Percentiles rank a stretch among this genome's conserved stretches.
Evolutionary conservation across 805 yeast genomes (phyloP).

Genomic region (Metschnikowia proteae): DNA sequence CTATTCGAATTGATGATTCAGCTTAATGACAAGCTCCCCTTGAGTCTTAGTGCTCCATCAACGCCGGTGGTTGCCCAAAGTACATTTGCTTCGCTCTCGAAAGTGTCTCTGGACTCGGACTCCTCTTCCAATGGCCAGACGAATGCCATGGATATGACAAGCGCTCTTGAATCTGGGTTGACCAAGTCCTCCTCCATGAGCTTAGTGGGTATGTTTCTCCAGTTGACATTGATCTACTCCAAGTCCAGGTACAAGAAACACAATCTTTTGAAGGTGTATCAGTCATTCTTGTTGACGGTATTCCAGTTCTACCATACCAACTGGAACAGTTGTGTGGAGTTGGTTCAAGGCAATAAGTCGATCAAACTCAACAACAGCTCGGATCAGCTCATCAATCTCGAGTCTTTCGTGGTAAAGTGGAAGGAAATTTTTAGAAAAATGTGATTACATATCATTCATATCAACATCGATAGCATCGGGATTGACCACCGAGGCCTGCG

Average conservation of each 20-base stretch:
- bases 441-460: slow-evolving; percentile 31
- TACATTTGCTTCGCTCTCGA: slow-evolving; percentile 9
- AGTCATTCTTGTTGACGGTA: slow-evolving; percentile 31
- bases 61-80: slow-evolving; percentile 31
- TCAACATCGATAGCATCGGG: slow-evolving; percentile 64
- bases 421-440: slow-evolving; percentile 24
- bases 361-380: slow-evolving; percentile 35
- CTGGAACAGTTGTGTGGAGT: slow-evolving; percentile 36
- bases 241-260: slow-evolving; percentile 31
- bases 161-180: slow-evolving; percentile 6
- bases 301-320: slow-evolving; percentile 40
- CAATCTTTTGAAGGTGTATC: slow-evolving; percentile 28
- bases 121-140: not conserved
- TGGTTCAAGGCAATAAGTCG: slow-evolving; percentile 31
- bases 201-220: slow-evolving; percentile 31
- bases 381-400: slow-evolving; percentile 33
- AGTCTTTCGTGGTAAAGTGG: slow-evolving; percentile 39
- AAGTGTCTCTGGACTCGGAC: slow-evolving; percentile 9
- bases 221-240: slow-evolving; percentile 32
- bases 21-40: slow-evolving; percentile 40
- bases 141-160: not conserved
- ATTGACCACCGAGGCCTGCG: slow-evolving; percentile 24
- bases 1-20: slow-evolving; percentile 36
- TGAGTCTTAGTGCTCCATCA: slow-evolving; percentile 43
- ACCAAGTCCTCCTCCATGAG: slow-evolving; percentile 29